A percentile compares a stretch with the other conserved stretches of the same genome.
These are phyloP conservation scores for Mortierella sp. DNA, from an alignment of 371 early-diverging fungal species.

Conservation along the genomic window DNA sequence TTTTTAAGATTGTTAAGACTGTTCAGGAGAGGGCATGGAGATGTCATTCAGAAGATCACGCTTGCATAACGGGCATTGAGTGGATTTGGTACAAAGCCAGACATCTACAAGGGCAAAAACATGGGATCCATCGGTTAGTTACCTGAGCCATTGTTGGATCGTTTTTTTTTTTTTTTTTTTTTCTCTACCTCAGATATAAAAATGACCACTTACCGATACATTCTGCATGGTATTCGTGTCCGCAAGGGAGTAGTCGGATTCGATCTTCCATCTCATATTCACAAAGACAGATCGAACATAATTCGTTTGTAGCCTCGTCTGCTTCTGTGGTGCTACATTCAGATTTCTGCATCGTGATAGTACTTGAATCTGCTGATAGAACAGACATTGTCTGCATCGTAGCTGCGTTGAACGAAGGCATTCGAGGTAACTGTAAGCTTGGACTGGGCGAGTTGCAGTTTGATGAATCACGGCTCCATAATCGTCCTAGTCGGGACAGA, in stretches of 20 bases:
- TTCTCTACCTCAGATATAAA: background rate
- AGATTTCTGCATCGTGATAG: background rate
- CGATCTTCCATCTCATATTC: conserved; percentile 74
- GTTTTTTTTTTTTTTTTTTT: too few relatives aligned
- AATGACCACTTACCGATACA: conserved; percentile 78
- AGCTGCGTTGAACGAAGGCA: conserved; percentile 12
- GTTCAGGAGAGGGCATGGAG: background rate
- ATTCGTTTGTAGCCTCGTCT: conserved; percentile 31
- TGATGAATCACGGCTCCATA: conserved; percentile 32
- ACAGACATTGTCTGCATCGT: conserved; percentile 3
- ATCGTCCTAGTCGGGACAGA: conserved; percentile 8
- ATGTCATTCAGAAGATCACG: conserved; percentile 58
- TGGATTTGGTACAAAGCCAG: conserved; percentile 68
- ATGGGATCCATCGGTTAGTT: background rate
- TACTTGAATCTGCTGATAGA: background rate
- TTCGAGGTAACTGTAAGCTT: conserved; percentile 10
- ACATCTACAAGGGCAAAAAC: conserved; percentile 55
- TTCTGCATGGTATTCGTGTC: conserved; percentile 84
- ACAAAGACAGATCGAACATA: conserved; percentile 87
- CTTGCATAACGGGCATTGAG: conserved; percentile 69
- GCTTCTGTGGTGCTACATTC: background rate
- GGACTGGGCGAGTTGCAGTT: conserved; percentile 15
- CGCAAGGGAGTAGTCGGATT: conserved; percentile 78
- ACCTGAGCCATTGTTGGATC: too few relatives aligned
- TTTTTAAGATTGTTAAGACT: background rate